These are phyloP conservation scores for Ajuga reptans DNA, from an alignment of 305 asterid genomes.

Conservation along the genomic window DNA sequence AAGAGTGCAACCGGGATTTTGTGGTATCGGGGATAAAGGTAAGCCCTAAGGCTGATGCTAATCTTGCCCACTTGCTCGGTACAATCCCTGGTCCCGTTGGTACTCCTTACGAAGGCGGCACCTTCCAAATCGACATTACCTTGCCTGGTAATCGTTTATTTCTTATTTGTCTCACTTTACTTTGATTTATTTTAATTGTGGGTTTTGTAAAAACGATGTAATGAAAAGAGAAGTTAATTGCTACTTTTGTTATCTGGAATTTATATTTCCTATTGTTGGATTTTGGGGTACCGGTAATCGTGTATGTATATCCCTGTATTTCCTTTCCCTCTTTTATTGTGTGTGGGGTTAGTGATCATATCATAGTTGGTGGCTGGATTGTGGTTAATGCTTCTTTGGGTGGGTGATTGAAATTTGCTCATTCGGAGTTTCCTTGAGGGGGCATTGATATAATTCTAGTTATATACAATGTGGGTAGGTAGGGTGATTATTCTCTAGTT, in stretches of 20 bases:
- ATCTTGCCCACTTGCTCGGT: constrained; percentile 60
- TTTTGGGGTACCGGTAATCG: background rate
- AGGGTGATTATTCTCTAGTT: constrained; percentile 8
- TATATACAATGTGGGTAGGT: background rate
- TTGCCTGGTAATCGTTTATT: constrained; percentile 42
- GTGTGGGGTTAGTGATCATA: too few relatives aligned
- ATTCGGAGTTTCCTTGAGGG: too few relatives aligned
- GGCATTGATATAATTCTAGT: too few relatives aligned
- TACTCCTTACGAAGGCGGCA: constrained; percentile 89
- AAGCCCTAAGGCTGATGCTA: constrained; percentile 47
- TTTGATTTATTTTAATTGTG: background rate
- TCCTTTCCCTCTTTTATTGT: background rate
- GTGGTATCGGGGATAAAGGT: constrained; percentile 73
- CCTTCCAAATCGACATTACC: constrained; percentile 77
- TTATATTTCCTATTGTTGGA: background rate
- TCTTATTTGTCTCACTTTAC: background rate
- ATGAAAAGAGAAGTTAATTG: background rate
- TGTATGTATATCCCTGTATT: background rate
- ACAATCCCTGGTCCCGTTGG: constrained; percentile 82
- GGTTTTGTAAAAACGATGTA: background rate
- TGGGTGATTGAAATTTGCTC: too few relatives aligned
- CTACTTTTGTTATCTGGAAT: background rate
- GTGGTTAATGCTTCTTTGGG: too few relatives aligned
- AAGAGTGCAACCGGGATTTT: constrained; percentile 76
- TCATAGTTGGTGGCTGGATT: too few relatives aligned